phyloP scores from a whole-genome alignment of 192 early-diverging fungal genomes.

The Helicostylum pulchrum region DNA sequence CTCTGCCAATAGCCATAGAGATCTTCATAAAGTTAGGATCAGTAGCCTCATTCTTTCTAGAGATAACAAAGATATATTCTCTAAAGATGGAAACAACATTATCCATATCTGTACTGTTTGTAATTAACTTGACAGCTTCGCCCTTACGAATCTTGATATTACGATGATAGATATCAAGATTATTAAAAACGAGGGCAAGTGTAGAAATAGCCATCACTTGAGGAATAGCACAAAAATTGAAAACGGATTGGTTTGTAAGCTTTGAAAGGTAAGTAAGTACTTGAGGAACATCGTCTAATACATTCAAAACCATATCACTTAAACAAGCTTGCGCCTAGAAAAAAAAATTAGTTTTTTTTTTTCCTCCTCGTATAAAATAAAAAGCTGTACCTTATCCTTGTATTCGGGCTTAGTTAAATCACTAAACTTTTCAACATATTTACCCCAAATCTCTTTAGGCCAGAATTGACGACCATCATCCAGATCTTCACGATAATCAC shows the following conservation, averaged over 20 bases:
- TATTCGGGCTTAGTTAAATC: constrained; percentile 71
- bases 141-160: constrained; percentile 94
- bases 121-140: constrained; percentile 70
- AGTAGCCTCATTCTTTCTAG: constrained; percentile 54
- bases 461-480: constrained; percentile 90
- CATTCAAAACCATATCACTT: constrained; percentile 86
- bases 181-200: constrained; percentile 83
- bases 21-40: constrained; percentile 67
- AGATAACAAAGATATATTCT: constrained; percentile 59
- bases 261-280: constrained; percentile 81
- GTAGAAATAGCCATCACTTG: constrained; percentile 99
- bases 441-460: constrained; percentile 91
- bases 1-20: constrained; percentile 40
- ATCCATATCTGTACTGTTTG: constrained; percentile 51
- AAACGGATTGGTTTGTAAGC: constrained; percentile 76
- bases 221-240: constrained; percentile 98
- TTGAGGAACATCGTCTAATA: constrained; percentile 79
- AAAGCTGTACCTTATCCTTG: constrained; percentile 52
- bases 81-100: constrained; percentile 64
- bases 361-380: too few relatives aligned
- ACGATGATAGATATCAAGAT: constrained; percentile 70
- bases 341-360: too few relatives aligned
- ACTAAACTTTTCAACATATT: constrained; percentile 71
- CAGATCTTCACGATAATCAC: constrained; percentile 92
- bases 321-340: constrained; percentile 69